Evolutionary conservation across 192 early-diverging fungal genomes (phyloP), one percentile per base, ranked within the genome.

Genomic region (Podila horticola): DNA sequence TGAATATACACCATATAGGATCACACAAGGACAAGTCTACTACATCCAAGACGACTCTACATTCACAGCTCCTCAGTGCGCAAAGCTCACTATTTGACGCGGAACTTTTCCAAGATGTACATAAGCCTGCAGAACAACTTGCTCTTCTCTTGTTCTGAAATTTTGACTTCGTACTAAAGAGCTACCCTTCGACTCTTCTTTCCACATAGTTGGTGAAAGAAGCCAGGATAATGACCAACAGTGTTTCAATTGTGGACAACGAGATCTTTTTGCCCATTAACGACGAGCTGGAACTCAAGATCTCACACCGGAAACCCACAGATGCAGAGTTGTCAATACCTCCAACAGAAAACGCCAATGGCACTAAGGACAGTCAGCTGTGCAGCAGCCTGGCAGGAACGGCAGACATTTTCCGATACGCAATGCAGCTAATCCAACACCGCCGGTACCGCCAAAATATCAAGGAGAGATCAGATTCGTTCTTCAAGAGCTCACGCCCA

Each of bases 71-170:
- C 17, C 64, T 79, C 52, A 68, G 84, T 6, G 87, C 85, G 0
- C 85, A 86, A 41, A 57, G 67, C 3, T 79, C 87, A 8, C 75
- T 88, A 5, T 86, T 86, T 67, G 87, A 88, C 59, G 74, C 72
- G 13, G 87, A 88, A 28, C 49, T 88, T 2, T 88, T 82, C 58
- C 74, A 83, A 24, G 74, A 84, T 62, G 85, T 86, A 74, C 50
- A 12, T 4, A 3, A 52, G 2, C 30, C 8, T 19, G 31, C 31
- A 6, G 19, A 19, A 7, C 19, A 4, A 33, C 0, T 33, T n/a
- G 13, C 30, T 62, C 4, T 24, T 3, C 26, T 33, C 20, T 30
- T 17, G 30, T 13, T 19, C 15, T 31, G 12, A 58, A 7, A 29
- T 28, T 4, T 58, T 24, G 1, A 57, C 4, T 24, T 19, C 15